Evolutionary conservation across 1,284 basidiomycete species (phyloP), one percentile per base, ranked within the genome.

Genomic region (Trichosporon sp.): DNA sequence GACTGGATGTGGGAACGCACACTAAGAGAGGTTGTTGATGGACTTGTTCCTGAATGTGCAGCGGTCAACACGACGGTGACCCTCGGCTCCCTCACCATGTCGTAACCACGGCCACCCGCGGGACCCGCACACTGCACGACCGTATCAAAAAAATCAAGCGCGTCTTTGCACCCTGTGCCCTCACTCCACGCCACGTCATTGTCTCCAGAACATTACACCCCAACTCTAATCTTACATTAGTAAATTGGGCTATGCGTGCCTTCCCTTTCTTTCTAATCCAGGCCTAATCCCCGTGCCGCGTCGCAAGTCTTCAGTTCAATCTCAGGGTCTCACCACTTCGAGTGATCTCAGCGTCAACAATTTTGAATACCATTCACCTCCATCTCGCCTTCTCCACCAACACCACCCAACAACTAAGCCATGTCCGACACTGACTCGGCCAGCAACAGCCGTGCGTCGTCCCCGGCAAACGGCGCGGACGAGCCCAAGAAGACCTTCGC

Each of bases 401-500:
- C 21, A 21, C 32, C 61, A 54, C 35, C 26, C 59, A 26, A 54
- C 32, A n/a, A 31, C 26, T 26, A 3, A 59, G 59, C 46, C 64
- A 73, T 73, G 66, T 75, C 75, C 35, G 59, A 63, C 35, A 63
- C 59, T 8, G 59, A 63, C 48, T 72, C 70, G 10, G 69, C 70
- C 1, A 72, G 71, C 59, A 63, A n/a, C 59, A 63, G 59, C 54
- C 70, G 71, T 21, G 71, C 77, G 4, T 63, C 73, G 6, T 70
- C 73, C 43, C 75, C 70, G 3, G 71, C 54, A 31, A 40, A 43
- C 35, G 76, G 66, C 4, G 65, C 68, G 8, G 68, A 75, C 1
- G 75, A 72, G 32, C 19, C 61, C 31, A 66, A 75, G 65, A 73
- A 77, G 71, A 85, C 87, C 0, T 89, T 89, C 75, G 80, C 84